Conservation (phyloP, 257 asterid species). For the Ophiorrhiza pumila region DNA sequence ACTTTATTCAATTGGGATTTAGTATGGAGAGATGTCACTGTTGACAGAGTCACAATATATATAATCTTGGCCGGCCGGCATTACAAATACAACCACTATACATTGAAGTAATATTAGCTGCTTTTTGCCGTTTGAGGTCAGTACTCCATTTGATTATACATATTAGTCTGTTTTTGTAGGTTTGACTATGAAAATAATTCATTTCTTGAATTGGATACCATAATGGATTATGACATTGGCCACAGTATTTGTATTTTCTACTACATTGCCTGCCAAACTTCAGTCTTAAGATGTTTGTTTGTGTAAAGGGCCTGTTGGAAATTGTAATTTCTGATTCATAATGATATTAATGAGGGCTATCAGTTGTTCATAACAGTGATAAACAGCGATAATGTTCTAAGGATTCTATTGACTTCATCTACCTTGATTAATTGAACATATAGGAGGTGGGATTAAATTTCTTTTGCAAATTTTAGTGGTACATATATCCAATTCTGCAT, state of each 20-base stretch:
- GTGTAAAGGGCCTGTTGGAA: not conserved
- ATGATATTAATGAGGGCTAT: too few species aligned
- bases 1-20: not conserved
- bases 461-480: too few species aligned
- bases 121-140: not conserved
- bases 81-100: not conserved
- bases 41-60: not conserved
- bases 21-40: constrained; percentile 16
- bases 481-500: too few species aligned
- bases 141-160: too few species aligned
- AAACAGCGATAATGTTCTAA: too few species aligned
- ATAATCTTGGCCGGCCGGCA: constrained; percentile 31
- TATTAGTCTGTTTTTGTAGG: not conserved
- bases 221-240: not conserved
- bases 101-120: not conserved
- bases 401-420: too few species aligned
- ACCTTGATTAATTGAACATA: too few species aligned
- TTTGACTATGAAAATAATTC: not conserved
- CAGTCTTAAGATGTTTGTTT: too few species aligned
- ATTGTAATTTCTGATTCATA: too few species aligned
- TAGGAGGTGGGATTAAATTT: too few species aligned
- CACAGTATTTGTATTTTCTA: not conserved
- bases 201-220: not conserved
- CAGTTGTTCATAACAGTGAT: too few species aligned
- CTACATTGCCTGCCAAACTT: not conserved